These are phyloP conservation scores for Malassezia restricta DNA, from an alignment of 1,284 basidiomycete species.

Conservation along the genomic window DNA sequence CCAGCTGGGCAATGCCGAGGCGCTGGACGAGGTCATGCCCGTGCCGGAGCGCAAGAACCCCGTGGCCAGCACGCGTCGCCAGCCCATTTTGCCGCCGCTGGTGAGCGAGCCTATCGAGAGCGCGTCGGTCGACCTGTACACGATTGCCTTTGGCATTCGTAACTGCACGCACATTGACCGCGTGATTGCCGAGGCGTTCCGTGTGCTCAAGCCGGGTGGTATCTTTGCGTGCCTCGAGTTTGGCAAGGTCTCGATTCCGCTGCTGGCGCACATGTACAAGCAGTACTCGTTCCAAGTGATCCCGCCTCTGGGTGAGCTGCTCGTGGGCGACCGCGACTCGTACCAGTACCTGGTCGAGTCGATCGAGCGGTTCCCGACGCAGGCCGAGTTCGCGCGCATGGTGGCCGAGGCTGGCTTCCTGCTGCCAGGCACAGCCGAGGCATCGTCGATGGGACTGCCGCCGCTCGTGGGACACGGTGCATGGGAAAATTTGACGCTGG, in stretches of 20 bases:
- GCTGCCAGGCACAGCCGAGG: slow-evolving; percentile 33
- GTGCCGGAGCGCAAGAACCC: slow-evolving; percentile 18
- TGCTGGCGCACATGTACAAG: slow-evolving; percentile 77
- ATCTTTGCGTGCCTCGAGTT: slow-evolving; percentile 94
- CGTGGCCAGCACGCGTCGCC: slow-evolving; percentile 23
- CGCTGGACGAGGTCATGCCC: slow-evolving; percentile 48
- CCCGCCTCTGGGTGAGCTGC: slow-evolving; percentile 81
- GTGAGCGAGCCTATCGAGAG: slow-evolving; percentile 30
- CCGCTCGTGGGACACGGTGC: slow-evolving; percentile 26
- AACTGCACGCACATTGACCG: slow-evolving; percentile 89
- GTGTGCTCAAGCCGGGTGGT: slow-evolving; percentile 91
- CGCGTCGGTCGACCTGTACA: slow-evolving; percentile 84
- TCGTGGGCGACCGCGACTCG: slow-evolving; percentile 86
- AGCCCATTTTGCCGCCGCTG: slow-evolving; percentile 31
- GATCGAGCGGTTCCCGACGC: slow-evolving; percentile 83
- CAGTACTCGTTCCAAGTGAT: slow-evolving; percentile 94
- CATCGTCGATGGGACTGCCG: slow-evolving; percentile 29
- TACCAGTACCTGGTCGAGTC: slow-evolving; percentile 93
- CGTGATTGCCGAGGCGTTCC: slow-evolving; percentile 77
- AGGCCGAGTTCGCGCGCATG: slow-evolving; percentile 81
- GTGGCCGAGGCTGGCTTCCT: slow-evolving; percentile 48
- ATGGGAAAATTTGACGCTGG: slow-evolving; percentile 43
- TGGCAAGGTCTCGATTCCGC: slow-evolving; percentile 78
- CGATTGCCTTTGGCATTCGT: slow-evolving; percentile 95
- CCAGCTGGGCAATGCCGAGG: slow-evolving; percentile 84